Base-by-base conservation (phyloP, 2,329 filamentous ascomycete species). In the Verticillium tricorpus region DNA sequence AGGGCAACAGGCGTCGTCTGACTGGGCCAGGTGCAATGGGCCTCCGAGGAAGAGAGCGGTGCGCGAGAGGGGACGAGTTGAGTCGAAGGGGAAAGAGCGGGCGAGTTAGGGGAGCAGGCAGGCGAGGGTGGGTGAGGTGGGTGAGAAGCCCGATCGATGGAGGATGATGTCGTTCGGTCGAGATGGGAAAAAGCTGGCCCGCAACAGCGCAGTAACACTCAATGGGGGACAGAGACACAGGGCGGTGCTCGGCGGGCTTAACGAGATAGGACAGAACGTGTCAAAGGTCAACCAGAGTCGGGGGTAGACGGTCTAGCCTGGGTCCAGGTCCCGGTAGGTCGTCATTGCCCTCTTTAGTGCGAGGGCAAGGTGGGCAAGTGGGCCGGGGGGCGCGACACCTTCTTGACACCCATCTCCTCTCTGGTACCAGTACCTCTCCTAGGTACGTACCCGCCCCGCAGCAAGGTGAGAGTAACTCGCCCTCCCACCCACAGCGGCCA, bases 131-230 rank as follows among this genome's bases (percentile, higher is more conserved):
- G 17, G 56, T n/a, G 35, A 28, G 28, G 28, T 57, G 32, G 12
- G 32, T 14, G 56, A 39, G 37, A 58, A 22, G 57, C n/a, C 8
- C 45, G 45, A 50, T 50, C 45, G 45, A 22, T 50, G 45, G 57
- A 45, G 37, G 57, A 58, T 58, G 57, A 58, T 58, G 57, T 58
- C 57, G 57, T 58, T 52, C 8, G 45, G 45, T 9, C 11, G 8
- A 14, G 31, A 58, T 32, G 57, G 57, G 57, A 58, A 58, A 57
- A 58, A 58, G 57, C 57, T 58, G 57, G 57, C 37, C 45, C 19
- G 19, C 37, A 15, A 40, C 37, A 40, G 15, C 37, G 37, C 37
- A 40, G 37, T 15, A n/a, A 40, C 45, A 50, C n/a, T 25, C n/a
- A 22, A 50, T 50, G 19, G 40, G 28, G 19, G 45, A 25, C 19